Base-by-base conservation (phyloP, 75 land plant species). In the Gnetum montanum region DNA sequence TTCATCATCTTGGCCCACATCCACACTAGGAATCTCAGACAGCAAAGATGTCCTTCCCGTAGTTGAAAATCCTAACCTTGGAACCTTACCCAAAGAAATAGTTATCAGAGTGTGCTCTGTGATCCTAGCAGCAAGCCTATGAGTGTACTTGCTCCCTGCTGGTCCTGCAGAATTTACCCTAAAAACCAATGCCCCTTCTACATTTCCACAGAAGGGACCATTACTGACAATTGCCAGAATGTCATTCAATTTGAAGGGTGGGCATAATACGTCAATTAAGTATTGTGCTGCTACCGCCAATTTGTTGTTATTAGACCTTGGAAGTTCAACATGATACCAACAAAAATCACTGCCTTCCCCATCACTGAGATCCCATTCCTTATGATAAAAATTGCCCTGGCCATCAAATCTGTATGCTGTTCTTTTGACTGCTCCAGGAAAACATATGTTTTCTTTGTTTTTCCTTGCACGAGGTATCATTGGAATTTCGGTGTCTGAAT, bases 271-370 rank as follows among this genome's bases (percentile, higher is more conserved):
- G 36, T 80, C 82, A 28, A 90, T 90, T 28, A 90, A 83, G 48
- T 68, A 86, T 38, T 90, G 87, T 6, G 96, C 87, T 23, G 76
- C 70, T 20, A 75, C 58, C n/a, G 87, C 45, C n/a, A 86, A 79
- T 53, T 61, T 79, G 53, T 74, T 75, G 26, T 66, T 70, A 29
- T 66, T 70, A 2, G 74, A 80, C 48, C 77, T 70, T 1, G 96
- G 91, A 25, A 90, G 82, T 67, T 90, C 91, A 0, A 90, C 91
- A 66, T 90, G 96, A 62, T 82, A 86, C 96, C 96, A 90, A 51
- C 68, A 69, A 37, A 90, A 90, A 23, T 73, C 69, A 7, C 46
- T 53, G 2, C 77, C 84, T 13, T 47, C 62, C 3, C 77, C 76
- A 31, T 74, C 70, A 1, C 59, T 33, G 4, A 86, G 70, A 54